A percentile compares a stretch with the other conserved stretches of the same genome.
phyloP scores from a whole-genome alignment of 306 rosid genomes.

The Malus sieversii region DNA sequence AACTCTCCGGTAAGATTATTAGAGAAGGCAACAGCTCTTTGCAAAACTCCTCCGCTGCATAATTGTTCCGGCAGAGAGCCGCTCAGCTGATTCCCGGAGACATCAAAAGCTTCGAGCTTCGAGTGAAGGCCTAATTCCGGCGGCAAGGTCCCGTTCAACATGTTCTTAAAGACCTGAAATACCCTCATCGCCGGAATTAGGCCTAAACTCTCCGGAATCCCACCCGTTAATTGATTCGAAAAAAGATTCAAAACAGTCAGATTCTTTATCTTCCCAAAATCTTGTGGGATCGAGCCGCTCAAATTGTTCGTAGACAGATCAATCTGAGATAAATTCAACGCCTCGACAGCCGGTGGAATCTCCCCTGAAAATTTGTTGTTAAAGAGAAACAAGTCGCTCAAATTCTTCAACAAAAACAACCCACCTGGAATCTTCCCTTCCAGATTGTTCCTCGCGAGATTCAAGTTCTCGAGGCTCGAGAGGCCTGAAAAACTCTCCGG shows the following conservation, averaged over 20 bases:
- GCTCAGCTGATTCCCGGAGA: conserved; percentile 44
- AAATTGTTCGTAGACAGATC: conserved; percentile 59
- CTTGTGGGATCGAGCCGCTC: conserved; percentile 53
- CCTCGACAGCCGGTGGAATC: conserved; percentile 43
- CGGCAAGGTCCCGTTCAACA: conserved; percentile 70
- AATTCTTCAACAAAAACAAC: conserved; percentile 40
- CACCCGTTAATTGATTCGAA: conserved; percentile 47
- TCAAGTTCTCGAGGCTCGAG: conserved; percentile 37
- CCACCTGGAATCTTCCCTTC: conserved; percentile 51
- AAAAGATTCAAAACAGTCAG: conserved; percentile 35
- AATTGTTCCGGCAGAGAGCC: conserved; percentile 66
- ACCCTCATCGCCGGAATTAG: conserved; percentile 24
- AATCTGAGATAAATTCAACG: conserved; percentile 28
- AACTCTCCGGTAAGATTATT: conserved; percentile 50
- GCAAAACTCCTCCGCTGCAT: conserved; percentile 46
- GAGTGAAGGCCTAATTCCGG: conserved; percentile 60
- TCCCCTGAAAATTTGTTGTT: conserved; percentile 48
- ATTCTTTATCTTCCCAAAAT: conserved; percentile 41
- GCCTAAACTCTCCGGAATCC: conserved; percentile 56
- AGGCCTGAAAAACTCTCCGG: conserved; percentile 42
- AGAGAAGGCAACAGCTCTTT: conserved; percentile 46
- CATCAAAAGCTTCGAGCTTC: conserved; percentile 50
- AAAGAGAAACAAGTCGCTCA: conserved; percentile 35
- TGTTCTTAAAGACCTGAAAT: conserved; percentile 47
- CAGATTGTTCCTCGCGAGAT: conserved; percentile 44